A percentile compares a stretch with the other conserved stretches of the same genome.
Evolutionary conservation across 78 protist genomes (phyloP).

Genomic region (Chrysochromulina parva): DNA sequence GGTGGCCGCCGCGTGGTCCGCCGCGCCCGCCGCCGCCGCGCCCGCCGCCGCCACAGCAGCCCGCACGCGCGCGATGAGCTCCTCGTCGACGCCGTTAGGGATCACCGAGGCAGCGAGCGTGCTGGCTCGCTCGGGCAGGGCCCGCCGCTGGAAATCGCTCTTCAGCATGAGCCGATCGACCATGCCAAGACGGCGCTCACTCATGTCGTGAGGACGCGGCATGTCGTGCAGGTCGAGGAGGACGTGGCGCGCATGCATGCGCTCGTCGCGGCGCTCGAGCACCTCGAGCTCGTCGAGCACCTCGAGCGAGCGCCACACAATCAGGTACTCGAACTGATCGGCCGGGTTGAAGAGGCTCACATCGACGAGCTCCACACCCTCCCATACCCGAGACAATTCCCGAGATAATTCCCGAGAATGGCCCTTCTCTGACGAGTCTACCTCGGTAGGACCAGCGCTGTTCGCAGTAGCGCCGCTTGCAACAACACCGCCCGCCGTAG

Average conservation of each 20-base stretch:
- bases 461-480: too few relatives aligned
- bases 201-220: background rate
- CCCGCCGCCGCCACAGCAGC: background rate
- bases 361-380: background rate
- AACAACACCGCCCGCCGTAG: too few relatives aligned
- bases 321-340: background rate
- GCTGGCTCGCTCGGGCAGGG: background rate
- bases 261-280: too few relatives aligned
- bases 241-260: background rate
- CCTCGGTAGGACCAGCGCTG: too few relatives aligned
- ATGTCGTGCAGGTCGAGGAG: conserved; percentile 19
- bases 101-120: background rate
- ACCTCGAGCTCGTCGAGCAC: background rate
- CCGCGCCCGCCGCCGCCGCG: background rate
- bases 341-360: background rate
- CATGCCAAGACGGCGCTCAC: background rate
- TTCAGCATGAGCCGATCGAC: background rate
- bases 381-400: background rate
- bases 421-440: too few relatives aligned
- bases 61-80: background rate
- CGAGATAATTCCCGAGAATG: too few relatives aligned
- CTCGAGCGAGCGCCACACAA: background rate
- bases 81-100: background rate
- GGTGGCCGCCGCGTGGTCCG: background rate
- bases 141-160: background rate